Conservation (phyloP, 2,329 filamentous ascomycete species). For the Lachnellula suecica region DNA sequence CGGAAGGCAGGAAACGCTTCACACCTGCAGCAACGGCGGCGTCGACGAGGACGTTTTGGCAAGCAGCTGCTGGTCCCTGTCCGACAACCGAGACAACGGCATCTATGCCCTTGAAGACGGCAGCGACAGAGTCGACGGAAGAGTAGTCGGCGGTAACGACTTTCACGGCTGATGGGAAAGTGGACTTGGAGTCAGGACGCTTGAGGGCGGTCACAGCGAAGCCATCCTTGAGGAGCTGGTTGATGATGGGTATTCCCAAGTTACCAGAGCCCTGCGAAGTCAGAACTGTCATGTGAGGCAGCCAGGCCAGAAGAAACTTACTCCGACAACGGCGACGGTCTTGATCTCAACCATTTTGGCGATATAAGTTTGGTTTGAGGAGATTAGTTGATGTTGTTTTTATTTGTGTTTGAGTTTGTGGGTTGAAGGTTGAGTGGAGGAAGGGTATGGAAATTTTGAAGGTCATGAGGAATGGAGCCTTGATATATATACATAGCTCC, state of each 20-base stretch:
- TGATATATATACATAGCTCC: too few relatives aligned
- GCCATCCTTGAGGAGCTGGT: conserved; percentile 21
- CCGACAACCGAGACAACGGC: conserved; percentile 53
- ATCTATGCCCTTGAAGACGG: conserved; percentile 55
- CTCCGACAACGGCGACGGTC: conserved; percentile 26
- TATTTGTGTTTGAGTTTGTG: background rate
- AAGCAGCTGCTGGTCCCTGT: conserved; percentile 30
- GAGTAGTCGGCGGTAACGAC: conserved; percentile 46
- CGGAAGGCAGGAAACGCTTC: conserved; percentile 60
- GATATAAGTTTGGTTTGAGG: background rate
- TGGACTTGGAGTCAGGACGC: conserved; percentile 32
- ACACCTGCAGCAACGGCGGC: conserved; percentile 58
- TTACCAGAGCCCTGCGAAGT: conserved; percentile 21
- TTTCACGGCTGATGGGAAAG: conserved; percentile 35
- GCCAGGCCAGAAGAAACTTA: conserved; percentile 9
- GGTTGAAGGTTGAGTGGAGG: background rate
- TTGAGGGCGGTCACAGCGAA: conserved; percentile 51
- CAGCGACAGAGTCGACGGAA: conserved; percentile 39
- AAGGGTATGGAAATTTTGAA: too few relatives aligned
- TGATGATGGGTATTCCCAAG: conserved; percentile 25
- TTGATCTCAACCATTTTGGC: conserved; percentile 25
- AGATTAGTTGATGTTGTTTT: too few relatives aligned
- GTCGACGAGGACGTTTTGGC: conserved; percentile 53
- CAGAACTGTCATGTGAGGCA: background rate
- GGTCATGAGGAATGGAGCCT: too few relatives aligned